A percentile compares a stretch with the other conserved stretches of the same genome.
phyloP scores from a whole-genome alignment of 768 basidiomycete species.

The Panellus pusillus region DNA sequence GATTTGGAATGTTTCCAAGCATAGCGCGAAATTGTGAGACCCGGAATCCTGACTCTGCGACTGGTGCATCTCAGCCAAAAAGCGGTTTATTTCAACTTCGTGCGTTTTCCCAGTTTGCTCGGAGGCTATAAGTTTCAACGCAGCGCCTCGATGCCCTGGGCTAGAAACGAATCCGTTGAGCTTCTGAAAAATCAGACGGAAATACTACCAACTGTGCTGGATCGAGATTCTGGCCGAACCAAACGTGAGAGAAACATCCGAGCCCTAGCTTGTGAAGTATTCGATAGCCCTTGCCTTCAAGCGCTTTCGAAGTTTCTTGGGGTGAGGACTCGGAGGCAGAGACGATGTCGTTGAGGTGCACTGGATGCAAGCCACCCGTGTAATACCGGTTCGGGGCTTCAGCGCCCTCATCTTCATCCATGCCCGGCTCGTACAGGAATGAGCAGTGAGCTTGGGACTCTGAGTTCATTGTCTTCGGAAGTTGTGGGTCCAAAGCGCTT shows the following conservation, averaged over 20 bases:
- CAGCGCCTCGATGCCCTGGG: neutral
- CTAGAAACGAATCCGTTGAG: neutral
- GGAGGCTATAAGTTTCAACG: neutral
- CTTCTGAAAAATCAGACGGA: too few species aligned
- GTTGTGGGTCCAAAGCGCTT: too few species aligned
- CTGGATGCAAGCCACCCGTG: neutral
- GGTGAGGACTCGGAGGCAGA: too few species aligned
- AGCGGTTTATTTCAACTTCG: neutral
- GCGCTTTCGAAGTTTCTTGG: too few species aligned
- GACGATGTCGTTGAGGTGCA: neutral
- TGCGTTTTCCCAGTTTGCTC: neutral
- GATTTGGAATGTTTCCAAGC: neutral
- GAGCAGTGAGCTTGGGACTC: too few species aligned
- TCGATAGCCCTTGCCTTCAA: neutral
- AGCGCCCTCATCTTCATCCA: neutral
- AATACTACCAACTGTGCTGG: neutral
- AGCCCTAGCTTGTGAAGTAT: neutral
- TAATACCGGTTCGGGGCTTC: neutral
- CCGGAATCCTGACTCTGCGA: neutral
- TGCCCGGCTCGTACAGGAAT: too few species aligned
- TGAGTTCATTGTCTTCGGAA: too few species aligned
- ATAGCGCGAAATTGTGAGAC: neutral
- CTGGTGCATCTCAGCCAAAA: neutral
- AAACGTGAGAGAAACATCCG: neutral
- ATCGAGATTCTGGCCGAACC: neutral